These are phyloP conservation scores for Ascomycota sp. DNA, from an alignment of 2,329 filamentous ascomycete genomes.

Conservation along the genomic window DNA sequence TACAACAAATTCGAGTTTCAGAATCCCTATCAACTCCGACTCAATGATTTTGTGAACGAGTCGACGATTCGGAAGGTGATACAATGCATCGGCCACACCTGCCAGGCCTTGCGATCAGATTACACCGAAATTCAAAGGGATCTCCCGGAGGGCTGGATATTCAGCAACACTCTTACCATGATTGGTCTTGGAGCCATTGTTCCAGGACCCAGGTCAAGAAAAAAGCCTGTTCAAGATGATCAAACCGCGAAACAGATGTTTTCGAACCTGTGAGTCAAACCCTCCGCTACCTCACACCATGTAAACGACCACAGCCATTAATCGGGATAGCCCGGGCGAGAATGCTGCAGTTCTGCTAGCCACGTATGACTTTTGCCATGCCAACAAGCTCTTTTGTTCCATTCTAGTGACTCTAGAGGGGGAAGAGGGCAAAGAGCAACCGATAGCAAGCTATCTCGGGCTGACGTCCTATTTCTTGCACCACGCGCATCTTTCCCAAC, in stretches of 20 bases:
- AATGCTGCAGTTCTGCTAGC: constrained; percentile 66
- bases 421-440: constrained; percentile 47
- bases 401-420: constrained; percentile 49
- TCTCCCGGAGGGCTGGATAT: constrained; percentile 70
- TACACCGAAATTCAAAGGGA: constrained; percentile 84
- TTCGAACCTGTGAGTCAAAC: constrained; percentile 43
- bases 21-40: constrained; percentile 79
- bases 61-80: constrained; percentile 67
- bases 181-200: constrained; percentile 65
- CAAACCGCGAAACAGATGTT: constrained; percentile 75
- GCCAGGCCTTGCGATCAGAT: constrained; percentile 43
- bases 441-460: constrained; percentile 68
- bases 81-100: constrained; percentile 52
- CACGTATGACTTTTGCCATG: constrained; percentile 81
- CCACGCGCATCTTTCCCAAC: constrained; percentile 67
- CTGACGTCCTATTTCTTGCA: constrained; percentile 83
- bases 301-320: constrained; percentile 1
- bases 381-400: constrained; percentile 88
- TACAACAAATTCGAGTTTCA: constrained; percentile 99
- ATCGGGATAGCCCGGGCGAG: constrained; percentile 42
- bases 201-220: constrained; percentile 43
- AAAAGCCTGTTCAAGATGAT: constrained; percentile 38
- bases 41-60: constrained; percentile 94
- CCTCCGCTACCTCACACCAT: neutral
- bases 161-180: constrained; percentile 62